A percentile compares a stretch with the other conserved stretches of the same genome.
Evolutionary conservation across 2,329 filamentous ascomycete species (phyloP).

Genomic region (Ramichloridium luteum): DNA sequence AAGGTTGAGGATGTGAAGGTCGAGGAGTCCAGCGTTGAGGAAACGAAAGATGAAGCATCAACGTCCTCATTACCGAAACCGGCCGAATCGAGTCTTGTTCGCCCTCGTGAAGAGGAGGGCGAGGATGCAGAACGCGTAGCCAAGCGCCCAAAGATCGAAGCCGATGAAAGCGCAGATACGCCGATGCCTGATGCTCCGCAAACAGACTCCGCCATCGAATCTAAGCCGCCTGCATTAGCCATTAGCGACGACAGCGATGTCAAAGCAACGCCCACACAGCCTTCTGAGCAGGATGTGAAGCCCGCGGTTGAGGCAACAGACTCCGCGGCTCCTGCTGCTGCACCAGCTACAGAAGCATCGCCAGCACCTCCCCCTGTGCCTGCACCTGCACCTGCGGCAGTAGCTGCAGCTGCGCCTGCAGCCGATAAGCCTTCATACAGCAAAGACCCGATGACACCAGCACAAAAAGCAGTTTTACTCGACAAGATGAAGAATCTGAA

Average conservation of each 20-base stretch:
- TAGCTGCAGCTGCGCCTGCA: conserved; percentile 7
- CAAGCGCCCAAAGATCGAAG: conserved; percentile 69
- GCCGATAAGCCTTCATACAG: conserved; percentile 20
- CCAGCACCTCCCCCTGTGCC: conserved; percentile 4
- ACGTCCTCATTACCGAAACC: no score
- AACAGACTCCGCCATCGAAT: conserved; percentile 2
- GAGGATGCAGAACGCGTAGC: conserved; percentile 50
- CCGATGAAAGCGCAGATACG: conserved; percentile 1
- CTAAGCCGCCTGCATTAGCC: no score
- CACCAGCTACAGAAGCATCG: conserved; percentile 4
- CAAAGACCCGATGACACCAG: conserved; percentile 41
- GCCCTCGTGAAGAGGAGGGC: conserved; percentile 60
- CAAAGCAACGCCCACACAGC: not conserved
- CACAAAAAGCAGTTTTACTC: conserved; percentile 50
- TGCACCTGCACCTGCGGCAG: conserved; percentile 12
- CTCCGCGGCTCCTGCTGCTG: conserved; percentile 1
- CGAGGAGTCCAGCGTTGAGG: no score
- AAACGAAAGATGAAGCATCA: no score
- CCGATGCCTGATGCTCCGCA: conserved; percentile 5
- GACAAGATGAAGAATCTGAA: conserved; percentile 63
- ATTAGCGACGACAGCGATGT: no score
- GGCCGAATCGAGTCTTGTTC: conserved; percentile 46
- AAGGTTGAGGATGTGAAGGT: not conserved
- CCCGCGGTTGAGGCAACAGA: conserved; percentile 14
- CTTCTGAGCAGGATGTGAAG: conserved; percentile 3